phyloP scores from a whole-genome alignment of 306 rosid genomes.

The Citrullus colocynthis region DNA sequence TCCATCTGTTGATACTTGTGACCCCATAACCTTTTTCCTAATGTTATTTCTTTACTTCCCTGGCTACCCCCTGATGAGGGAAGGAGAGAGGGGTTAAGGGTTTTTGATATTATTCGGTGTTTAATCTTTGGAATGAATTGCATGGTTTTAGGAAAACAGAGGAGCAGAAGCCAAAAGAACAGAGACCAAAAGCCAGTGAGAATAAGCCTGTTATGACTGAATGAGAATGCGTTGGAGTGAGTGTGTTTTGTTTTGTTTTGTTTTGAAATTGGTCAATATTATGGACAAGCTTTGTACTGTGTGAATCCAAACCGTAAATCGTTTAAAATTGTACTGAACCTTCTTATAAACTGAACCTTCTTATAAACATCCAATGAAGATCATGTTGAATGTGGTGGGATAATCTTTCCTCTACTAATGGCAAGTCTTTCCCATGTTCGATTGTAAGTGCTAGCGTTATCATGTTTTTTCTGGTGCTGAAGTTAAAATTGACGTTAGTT shows the following conservation, averaged over 20 bases:
- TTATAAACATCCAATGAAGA: background rate
- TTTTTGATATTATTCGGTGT: background rate
- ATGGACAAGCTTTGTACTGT: background rate
- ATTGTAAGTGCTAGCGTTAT: background rate
- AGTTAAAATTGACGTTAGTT: background rate
- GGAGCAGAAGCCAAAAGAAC: slow-evolving; percentile 93
- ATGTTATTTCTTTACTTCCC: background rate
- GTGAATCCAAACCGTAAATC: background rate
- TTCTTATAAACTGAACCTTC: background rate
- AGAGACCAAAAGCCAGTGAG: slow-evolving; percentile 71
- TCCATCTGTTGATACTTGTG: background rate
- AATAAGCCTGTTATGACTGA: slow-evolving; percentile 94
- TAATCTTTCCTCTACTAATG: background rate
- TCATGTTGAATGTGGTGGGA: background rate
- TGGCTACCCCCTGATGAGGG: background rate
- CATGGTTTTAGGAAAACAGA: slow-evolving; percentile 51
- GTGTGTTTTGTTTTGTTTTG: background rate
- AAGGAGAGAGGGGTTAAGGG: background rate
- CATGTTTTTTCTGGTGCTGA: background rate
- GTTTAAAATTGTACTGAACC: background rate
- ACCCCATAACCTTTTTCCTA: background rate
- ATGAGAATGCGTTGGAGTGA: slow-evolving; percentile 19
- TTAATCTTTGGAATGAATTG: background rate
- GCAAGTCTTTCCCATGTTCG: no score
- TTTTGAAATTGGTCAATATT: background rate